A percentile compares a stretch with the other conserved stretches of the same genome.
Evolutionary conservation across 1,139 yeast species (phyloP).

Genomic region (Yamadazyma diospyri): DNA sequence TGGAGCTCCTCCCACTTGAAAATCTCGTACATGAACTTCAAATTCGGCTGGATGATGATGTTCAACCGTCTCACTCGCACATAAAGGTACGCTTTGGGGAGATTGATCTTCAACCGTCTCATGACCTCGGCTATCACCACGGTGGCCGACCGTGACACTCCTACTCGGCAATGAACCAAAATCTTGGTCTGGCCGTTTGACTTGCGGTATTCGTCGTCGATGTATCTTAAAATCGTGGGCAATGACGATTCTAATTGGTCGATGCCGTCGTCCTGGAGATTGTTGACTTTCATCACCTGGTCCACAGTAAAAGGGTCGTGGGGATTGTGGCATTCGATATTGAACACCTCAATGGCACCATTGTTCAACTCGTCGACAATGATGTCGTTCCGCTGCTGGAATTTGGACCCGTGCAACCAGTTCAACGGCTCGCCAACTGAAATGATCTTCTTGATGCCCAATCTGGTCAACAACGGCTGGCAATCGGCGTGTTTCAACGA

Average conservation of each 20-base stretch:
- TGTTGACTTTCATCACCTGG: constrained; percentile 42
- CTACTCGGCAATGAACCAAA: constrained; percentile 49
- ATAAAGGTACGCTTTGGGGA: constrained; percentile 43
- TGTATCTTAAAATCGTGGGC: constrained; percentile 34
- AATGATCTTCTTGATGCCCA: constrained; percentile 73
- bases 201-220: constrained; percentile 28
- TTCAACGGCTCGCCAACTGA: constrained; percentile 84
- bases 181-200: constrained; percentile 32
- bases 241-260: constrained; percentile 37
- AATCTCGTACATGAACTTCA: constrained; percentile 47
- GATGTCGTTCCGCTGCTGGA: constrained; percentile 26
- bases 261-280: constrained; percentile 48
- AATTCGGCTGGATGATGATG: constrained; percentile 47
- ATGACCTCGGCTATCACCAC: constrained; percentile 49
- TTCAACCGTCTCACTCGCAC: constrained; percentile 45
- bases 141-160: constrained; percentile 48
- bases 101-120: constrained; percentile 33
- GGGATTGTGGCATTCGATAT: constrained; percentile 15
- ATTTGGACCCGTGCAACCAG: constrained; percentile 47
- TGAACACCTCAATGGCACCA: constrained; percentile 33
- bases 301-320: constrained; percentile 15
- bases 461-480: constrained; percentile 53
- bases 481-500: constrained; percentile 80
- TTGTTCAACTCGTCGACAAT: constrained; percentile 21
- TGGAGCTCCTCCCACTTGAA: constrained; percentile 47